These are phyloP conservation scores for Cochlearia excelsa DNA, from an alignment of 345 rosid genomes.

Conservation along the genomic window DNA sequence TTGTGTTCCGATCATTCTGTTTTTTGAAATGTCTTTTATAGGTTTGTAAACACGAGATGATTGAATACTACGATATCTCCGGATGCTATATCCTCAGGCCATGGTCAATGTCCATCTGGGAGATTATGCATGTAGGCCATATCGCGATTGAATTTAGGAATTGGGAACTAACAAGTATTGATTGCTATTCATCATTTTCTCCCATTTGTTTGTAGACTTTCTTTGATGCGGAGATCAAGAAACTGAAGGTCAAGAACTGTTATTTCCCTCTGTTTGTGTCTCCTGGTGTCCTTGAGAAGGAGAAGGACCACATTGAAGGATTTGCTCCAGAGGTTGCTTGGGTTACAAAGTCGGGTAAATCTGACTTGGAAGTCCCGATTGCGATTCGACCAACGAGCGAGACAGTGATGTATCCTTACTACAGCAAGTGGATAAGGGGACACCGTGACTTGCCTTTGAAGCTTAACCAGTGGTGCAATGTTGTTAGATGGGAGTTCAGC, in stretches of 20 bases:
- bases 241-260: constrained; percentile 87
- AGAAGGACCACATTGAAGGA: constrained; percentile 93
- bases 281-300: constrained; percentile 73
- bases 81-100: constrained; percentile 97
- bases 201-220: constrained; percentile 47
- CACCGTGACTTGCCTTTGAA: constrained; percentile 94
- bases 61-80: constrained; percentile 93
- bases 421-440: constrained; percentile 96
- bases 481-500: constrained; percentile 99
- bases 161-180: not conserved
- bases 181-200: not conserved
- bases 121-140: constrained; percentile 77
- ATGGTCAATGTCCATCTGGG: constrained; percentile 97
- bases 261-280: constrained; percentile 98
- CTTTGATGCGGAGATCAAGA: constrained; percentile 91
- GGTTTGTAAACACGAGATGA: constrained; percentile 95
- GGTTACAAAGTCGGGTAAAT: constrained; percentile 90
- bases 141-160: not conserved
- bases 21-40: constrained; percentile 9
- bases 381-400: constrained; percentile 99
- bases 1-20: not conserved
- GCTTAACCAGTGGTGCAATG: constrained; percentile 99
- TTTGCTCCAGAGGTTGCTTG: constrained; percentile 99
- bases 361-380: constrained; percentile 85
- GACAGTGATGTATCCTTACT: constrained; percentile 97